Conservation (phyloP, 2,329 filamentous ascomycete species). For the Pseudogymnoascus sp. region DNA sequence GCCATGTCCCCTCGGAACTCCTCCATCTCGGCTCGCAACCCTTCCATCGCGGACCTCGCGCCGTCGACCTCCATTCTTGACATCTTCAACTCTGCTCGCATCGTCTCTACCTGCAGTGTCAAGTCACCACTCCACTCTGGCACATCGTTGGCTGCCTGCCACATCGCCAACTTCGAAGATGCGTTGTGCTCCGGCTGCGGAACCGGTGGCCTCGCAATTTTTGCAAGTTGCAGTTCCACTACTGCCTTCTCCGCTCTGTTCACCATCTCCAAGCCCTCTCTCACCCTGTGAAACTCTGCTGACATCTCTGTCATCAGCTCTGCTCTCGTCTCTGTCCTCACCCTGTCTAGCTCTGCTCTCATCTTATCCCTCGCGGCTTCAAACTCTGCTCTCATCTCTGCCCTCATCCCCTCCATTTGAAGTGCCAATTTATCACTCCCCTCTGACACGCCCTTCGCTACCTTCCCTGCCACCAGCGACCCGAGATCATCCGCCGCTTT, state of each 20-base stretch:
- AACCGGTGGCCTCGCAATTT: background rate
- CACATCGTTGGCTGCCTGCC: background rate
- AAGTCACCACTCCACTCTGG: background rate
- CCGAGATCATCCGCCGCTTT: background rate
- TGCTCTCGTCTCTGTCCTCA: slow-evolving; percentile 53
- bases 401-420: slow-evolving; percentile 42
- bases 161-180: background rate
- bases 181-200: background rate
- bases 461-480: background rate
- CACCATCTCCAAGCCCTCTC: background rate
- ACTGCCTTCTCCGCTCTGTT: background rate
- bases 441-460: background rate
- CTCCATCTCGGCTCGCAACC: background rate
- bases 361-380: slow-evolving; percentile 39
- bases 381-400: slow-evolving; percentile 57
- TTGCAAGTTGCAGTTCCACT: background rate
- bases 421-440: background rate
- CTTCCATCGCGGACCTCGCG: background rate
- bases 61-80: background rate
- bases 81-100: background rate
- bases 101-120: background rate
- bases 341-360: background rate
- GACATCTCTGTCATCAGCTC: slow-evolving; percentile 33
- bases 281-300: background rate
- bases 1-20: background rate